These are phyloP conservation scores for Pseudoscleropodium purum DNA, from an alignment of 225 moss, liverwort and hornwort species.

Conservation along the genomic window DNA sequence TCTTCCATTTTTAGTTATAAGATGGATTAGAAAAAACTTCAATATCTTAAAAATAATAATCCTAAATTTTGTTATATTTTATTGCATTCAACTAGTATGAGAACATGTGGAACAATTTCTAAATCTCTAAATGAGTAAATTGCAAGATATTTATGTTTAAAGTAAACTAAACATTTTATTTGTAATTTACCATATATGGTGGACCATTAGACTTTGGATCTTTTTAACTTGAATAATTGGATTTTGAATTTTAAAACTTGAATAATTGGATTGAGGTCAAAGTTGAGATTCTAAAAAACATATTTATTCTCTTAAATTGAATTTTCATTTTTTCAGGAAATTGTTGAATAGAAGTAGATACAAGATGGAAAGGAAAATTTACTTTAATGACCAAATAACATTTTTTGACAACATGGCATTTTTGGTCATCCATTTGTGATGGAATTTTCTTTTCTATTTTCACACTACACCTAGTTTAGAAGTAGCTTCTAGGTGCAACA, in stretches of 20 bases:
- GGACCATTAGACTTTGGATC: not conserved
- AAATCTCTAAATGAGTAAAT: not conserved
- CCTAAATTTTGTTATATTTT: not conserved
- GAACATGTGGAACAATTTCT: accelerated
- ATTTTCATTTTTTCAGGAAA: too few species aligned
- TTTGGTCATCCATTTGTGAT: too few species aligned
- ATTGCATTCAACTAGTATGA: not conserved
- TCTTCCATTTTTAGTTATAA: too few species aligned
- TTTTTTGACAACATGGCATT: too few species aligned
- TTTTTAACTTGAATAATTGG: not conserved
- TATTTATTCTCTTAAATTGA: accelerated
- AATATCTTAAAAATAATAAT: not conserved
- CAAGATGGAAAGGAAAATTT: not conserved
- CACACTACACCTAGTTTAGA: too few species aligned
- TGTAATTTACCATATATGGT: accelerated
- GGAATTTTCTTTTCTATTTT: too few species aligned
- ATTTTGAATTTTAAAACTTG: not conserved
- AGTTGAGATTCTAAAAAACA: not conserved
- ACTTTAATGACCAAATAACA: too few species aligned
- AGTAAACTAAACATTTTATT: not conserved
- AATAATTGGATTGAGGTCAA: not conserved
- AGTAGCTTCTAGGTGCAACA: too few species aligned
- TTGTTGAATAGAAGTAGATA: not conserved
- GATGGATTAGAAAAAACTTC: not conserved
- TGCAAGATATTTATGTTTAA: not conserved